These are phyloP conservation scores for Tulasnella sp. DNA, from an alignment of 768 basidiomycete genomes.

Conservation along the genomic window DNA sequence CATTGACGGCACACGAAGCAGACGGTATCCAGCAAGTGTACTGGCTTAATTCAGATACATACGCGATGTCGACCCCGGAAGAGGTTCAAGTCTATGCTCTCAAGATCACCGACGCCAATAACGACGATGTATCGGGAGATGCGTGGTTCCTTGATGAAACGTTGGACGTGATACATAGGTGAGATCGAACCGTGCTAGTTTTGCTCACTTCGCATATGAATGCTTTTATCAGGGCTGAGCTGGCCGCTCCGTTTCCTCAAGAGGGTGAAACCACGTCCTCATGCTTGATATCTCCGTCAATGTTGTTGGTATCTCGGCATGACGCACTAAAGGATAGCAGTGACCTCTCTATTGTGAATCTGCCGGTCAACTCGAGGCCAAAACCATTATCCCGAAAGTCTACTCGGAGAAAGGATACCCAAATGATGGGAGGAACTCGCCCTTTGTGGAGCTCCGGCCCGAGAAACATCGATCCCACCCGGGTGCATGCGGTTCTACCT, in stretches of 20 bases:
- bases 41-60: background rate
- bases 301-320: background rate
- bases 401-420: background rate
- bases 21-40: background rate
- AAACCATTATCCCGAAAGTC: background rate
- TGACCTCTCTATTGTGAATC: background rate
- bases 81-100: background rate
- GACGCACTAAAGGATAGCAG: background rate
- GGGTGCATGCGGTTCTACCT: slow-evolving; percentile 35
- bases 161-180: background rate
- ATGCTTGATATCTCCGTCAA: background rate
- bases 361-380: background rate
- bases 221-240: background rate
- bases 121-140: background rate
- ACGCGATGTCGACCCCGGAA: background rate
- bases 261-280: background rate
- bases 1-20: background rate
- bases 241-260: background rate
- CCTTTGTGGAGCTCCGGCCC: background rate
- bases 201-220: background rate
- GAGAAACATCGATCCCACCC: background rate
- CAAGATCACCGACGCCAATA: background rate
- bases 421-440: background rate
- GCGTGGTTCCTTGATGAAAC: background rate
- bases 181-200: background rate